These are phyloP conservation scores for Lepraria neglecta DNA, from an alignment of 495 filamentous ascomycete genomes.

Conservation along the genomic window DNA sequence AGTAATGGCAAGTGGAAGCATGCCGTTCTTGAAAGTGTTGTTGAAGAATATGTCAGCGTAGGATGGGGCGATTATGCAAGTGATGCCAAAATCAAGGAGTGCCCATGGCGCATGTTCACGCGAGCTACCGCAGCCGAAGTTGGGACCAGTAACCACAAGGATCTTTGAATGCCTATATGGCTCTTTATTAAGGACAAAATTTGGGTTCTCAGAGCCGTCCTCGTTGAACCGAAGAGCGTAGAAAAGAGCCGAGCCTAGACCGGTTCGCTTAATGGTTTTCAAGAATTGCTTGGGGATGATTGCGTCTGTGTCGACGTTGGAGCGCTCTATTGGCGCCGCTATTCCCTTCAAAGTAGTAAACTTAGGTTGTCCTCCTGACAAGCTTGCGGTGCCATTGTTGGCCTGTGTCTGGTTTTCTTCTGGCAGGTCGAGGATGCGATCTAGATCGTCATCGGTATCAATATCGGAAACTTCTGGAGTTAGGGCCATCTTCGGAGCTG, in stretches of 20 bases:
- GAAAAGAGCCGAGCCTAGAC: constrained; percentile 83
- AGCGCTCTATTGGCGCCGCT: constrained; percentile 77
- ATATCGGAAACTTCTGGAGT: constrained; percentile 66
- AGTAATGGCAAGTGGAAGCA: constrained; percentile 79
- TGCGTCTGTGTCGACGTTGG: constrained; percentile 94
- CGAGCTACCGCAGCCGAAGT: constrained; percentile 92
- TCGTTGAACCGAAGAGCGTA: constrained; percentile 64
- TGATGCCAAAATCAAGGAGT: constrained; percentile 92
- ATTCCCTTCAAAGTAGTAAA: constrained; percentile 79
- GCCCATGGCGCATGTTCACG: constrained; percentile 98
- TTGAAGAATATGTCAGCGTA: constrained; percentile 99
- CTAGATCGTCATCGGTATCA: constrained; percentile 66
- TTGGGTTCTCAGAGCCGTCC: constrained; percentile 65
- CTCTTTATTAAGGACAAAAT: constrained; percentile 87
- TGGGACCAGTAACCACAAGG: constrained; percentile 84
- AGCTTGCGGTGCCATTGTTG: constrained; percentile 46
- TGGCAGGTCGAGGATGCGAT: constrained; percentile 70
- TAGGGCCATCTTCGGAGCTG: constrained; percentile 47
- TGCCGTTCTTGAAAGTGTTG: constrained; percentile 99
- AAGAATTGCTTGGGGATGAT: constrained; percentile 99
- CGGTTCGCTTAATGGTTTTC: constrained; percentile 98
- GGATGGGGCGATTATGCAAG: constrained; percentile 82
- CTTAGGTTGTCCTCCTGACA: constrained; percentile 64
- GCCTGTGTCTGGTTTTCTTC: constrained; percentile 61
- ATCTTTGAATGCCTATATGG: constrained; percentile 83